Evolutionary conservation across 345 rosid species (phyloP).

Genomic region (Brassica napus): Da-Ae NC_063449.1:42072001-42072500

Average conservation of each 20-base stretch:
- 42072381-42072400: conserved; percentile 56
- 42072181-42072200: too few relatives aligned
- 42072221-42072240: too few relatives aligned
- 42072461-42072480: conserved; percentile 36
- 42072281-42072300: not conserved
- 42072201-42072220: too few relatives aligned
- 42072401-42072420: conserved; percentile 41
- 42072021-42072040: too few relatives aligned
- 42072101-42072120: too few relatives aligned
- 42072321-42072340: conserved; percentile 38
- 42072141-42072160: too few relatives aligned
- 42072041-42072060: too few relatives aligned
- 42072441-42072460: conserved; percentile 40
- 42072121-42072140: too few relatives aligned
- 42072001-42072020: too few relatives aligned
- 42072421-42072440: conserved; percentile 56
- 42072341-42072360: conserved; percentile 65
- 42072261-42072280: too few relatives aligned
- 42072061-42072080: not conserved
- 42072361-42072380: conserved; percentile 58
- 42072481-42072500: conserved; percentile 5
- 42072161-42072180: too few relatives aligned
- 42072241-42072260: too few relatives aligned
- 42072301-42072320: conserved; percentile 1
- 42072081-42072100: not conserved